These are phyloP conservation scores for Ustilago cynodontis DNA, from an alignment of 1,284 basidiomycete species.

Conservation along the genomic window DNA sequence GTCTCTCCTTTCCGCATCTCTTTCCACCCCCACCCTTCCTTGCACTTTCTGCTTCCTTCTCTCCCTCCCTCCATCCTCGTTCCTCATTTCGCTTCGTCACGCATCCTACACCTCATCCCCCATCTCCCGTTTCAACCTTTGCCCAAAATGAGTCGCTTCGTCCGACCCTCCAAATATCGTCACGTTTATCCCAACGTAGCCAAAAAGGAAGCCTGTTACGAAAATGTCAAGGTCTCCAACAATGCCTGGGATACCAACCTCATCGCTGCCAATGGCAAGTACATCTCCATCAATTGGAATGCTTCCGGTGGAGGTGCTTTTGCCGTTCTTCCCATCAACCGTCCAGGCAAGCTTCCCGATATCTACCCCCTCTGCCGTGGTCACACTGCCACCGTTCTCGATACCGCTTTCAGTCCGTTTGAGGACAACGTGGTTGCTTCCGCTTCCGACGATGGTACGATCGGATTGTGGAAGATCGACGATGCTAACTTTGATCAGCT, in stretches of 20 bases:
- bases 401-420: constrained; percentile 96
- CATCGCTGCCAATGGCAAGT: constrained; percentile 79
- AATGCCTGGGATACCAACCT: constrained; percentile 94
- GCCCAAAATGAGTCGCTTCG: constrained; percentile 72
- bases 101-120: not conserved
- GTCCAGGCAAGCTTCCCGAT: constrained; percentile 81
- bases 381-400: constrained; percentile 84
- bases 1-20: not conserved
- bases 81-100: not conserved
- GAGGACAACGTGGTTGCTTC: constrained; percentile 90
- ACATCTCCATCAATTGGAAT: constrained; percentile 94
- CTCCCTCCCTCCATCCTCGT: not conserved
- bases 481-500: constrained; percentile 75
- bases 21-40: too few relatives aligned
- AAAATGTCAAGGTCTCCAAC: constrained; percentile 82
- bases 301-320: constrained; percentile 94
- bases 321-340: constrained; percentile 81
- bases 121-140: not conserved
- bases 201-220: constrained; percentile 74
- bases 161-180: constrained; percentile 76
- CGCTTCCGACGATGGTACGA: constrained; percentile 91
- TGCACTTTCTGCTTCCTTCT: constrained; percentile 1
- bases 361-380: constrained; percentile 90
- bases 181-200: constrained; percentile 82
- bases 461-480: constrained; percentile 88